Conservation (phyloP, 1,139 yeast species). For the Taphrina communis region DNA sequence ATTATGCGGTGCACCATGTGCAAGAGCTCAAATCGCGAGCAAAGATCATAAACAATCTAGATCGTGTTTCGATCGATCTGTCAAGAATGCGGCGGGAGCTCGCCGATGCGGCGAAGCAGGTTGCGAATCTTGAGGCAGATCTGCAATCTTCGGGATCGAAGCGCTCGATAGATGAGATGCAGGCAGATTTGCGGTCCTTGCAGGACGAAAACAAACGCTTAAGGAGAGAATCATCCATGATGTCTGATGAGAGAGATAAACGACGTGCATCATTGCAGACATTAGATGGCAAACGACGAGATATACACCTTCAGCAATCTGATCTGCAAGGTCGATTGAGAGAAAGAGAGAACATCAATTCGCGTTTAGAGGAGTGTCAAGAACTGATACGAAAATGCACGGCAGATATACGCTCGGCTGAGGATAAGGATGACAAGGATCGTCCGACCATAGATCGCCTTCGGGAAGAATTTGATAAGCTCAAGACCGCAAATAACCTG, state of each 20-base stretch:
- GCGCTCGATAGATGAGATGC: constrained; percentile 60
- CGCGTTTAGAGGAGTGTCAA: constrained; percentile 47
- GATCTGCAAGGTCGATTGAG: constrained; percentile 57
- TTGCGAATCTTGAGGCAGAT: constrained; percentile 52
- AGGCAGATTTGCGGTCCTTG: constrained; percentile 57
- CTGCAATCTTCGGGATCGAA: constrained; percentile 52
- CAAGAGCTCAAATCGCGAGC: constrained; percentile 5
- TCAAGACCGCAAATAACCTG: constrained; percentile 42
- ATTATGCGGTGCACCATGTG: neutral
- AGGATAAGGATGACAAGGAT: constrained; percentile 44
- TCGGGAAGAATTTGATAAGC: constrained; percentile 42
- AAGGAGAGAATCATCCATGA: constrained; percentile 57
- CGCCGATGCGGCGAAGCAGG: constrained; percentile 45
- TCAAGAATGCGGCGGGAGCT: constrained; percentile 47
- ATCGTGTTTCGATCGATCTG: constrained; percentile 52
- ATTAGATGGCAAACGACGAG: constrained; percentile 63
- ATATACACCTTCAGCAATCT: constrained; percentile 62
- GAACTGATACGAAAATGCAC: constrained; percentile 31
- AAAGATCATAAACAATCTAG: constrained; percentile 51
- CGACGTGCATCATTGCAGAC: constrained; percentile 59
- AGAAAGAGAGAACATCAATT: constrained; percentile 51
- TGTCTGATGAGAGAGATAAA: constrained; percentile 60
- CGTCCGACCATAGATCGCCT: constrained; percentile 43
- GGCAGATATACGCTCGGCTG: constrained; percentile 45
- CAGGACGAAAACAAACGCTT: constrained; percentile 56